These are phyloP conservation scores for Phalaenopsis hybrid DNA, from an alignment of 116 monocot species.

Conservation along the genomic window DNA sequence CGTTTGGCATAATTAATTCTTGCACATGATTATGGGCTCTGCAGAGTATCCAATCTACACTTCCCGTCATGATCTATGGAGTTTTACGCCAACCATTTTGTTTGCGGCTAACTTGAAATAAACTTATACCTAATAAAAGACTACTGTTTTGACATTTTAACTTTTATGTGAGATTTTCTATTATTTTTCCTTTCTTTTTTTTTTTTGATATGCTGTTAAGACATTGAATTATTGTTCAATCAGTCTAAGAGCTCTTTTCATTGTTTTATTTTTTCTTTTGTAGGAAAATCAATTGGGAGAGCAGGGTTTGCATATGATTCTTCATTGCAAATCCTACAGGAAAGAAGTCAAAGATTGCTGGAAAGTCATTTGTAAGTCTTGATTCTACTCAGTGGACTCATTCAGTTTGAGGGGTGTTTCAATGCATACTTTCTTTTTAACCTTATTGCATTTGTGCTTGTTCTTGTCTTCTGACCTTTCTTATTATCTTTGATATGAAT, in stretches of 20 bases:
- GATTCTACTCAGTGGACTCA: neutral
- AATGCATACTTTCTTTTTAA: neutral
- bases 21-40: too few relatives aligned
- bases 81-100: neutral
- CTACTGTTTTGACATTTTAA: neutral
- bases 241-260: too few relatives aligned
- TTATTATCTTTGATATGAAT: neutral
- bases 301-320: constrained; percentile 6
- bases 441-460: neutral
- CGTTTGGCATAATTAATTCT: too few relatives aligned
- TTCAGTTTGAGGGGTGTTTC: neutral
- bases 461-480: neutral
- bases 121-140: neutral
- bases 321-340: neutral
- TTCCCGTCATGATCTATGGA: too few relatives aligned
- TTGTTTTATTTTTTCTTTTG: neutral
- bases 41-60: too few relatives aligned
- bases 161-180: neutral
- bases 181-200: neutral
- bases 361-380: constrained; percentile 2
- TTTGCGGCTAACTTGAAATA: neutral
- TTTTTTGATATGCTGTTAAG: neutral
- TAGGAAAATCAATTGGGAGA: constrained; percentile 5
- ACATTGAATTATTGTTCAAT: neutral
- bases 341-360: constrained; percentile 1